Base-by-base conservation (phyloP, 2,329 filamentous ascomycete species). In the Mollisiaceae sp. region DNA sequence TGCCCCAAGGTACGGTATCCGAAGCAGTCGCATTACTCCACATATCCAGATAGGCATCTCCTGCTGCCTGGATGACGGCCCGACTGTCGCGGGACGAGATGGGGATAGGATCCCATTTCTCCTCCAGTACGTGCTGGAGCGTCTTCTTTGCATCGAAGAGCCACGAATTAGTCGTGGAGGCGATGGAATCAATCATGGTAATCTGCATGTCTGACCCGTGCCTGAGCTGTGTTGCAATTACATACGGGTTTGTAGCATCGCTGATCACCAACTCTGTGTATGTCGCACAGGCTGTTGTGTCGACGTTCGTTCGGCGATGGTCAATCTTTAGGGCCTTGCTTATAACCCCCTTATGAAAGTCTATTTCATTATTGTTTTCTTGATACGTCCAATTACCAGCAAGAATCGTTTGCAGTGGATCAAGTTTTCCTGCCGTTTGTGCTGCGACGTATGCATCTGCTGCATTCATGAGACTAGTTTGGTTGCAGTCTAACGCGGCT, bases 291-390 rank as follows among this genome's bases (percentile, higher is more conserved):
- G 50, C 12, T 24, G 57, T 55, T 18, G 39, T 22, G 57, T 67
- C 66, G 56, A 55, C 22, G 41, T 63, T 65, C 4, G 63, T 67
- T 2, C 63, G 45, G 41, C 58, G 59, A 14, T 67, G 66, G 43
- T 65, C 63, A n/a, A 67, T 67, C 38, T 65, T 67, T 2, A 67
- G 43, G 14, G 66, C 56, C 55, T 67, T 63, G 41, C 47, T 59
- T n/a, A 67, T 36, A 18, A 67, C 60, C 1, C 60, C 38, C 18
- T 61, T 65, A 1, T 35, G 54, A 4, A 36, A 27, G 39, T 60
- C 41, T 4, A 20, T 55, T 22, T 14, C 35, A 52, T 63, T 65
- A 56, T 67, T 67, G 60, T 67, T 67, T 32, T 67, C 66, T 35
- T 43, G 27, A 32, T 67, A 67, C 12, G 59, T 65, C 39, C 47